These are phyloP conservation scores for Didymella sp. DNA, from an alignment of 2,329 filamentous ascomycete species.

Conservation along the genomic window DNA sequence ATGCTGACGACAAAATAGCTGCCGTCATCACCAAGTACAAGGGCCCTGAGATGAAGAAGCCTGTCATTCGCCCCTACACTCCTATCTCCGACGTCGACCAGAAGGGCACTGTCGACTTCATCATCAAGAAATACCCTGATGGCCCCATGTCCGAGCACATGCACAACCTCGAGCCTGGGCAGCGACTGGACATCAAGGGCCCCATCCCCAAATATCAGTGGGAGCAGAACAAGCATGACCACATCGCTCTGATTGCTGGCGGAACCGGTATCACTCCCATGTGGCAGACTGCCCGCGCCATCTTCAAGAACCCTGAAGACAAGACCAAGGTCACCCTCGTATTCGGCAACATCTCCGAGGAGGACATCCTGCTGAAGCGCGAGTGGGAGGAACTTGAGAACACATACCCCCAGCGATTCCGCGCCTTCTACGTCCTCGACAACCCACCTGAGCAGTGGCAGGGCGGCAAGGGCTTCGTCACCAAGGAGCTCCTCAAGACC, in stretches of 20 bases:
- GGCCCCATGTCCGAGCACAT: slow-evolving; percentile 93
- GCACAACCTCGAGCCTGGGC: slow-evolving; percentile 80
- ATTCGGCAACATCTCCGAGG: slow-evolving; percentile 87
- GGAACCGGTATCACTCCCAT: slow-evolving; percentile 97
- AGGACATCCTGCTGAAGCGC: slow-evolving; percentile 88
- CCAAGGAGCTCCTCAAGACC: slow-evolving; percentile 91
- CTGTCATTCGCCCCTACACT: slow-evolving; percentile 90
- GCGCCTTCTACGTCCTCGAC: slow-evolving; percentile 92
- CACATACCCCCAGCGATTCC: slow-evolving; percentile 92
- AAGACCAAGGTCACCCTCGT: slow-evolving; percentile 97
- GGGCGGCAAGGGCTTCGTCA: slow-evolving; percentile 80
- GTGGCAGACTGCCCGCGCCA: slow-evolving; percentile 90
- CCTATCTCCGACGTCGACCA: slow-evolving; percentile 85
- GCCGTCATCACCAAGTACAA: slow-evolving; percentile 93
- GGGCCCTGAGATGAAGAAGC: slow-evolving; percentile 80
- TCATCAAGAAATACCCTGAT: slow-evolving; percentile 89
- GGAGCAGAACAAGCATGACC: slow-evolving; percentile 88
- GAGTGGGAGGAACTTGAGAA: slow-evolving; percentile 90
- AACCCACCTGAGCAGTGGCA: slow-evolving; percentile 80
- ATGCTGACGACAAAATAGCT: slow-evolving; percentile 32
- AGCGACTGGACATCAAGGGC: slow-evolving; percentile 90
- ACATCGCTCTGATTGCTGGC: slow-evolving; percentile 87
- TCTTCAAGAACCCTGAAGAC: slow-evolving; percentile 96
- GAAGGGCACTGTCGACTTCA: slow-evolving; percentile 81
- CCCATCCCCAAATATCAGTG: slow-evolving; percentile 94